Evolutionary conservation across 768 basidiomycete species (phyloP).

Genomic region (Leccinum variicolor): DNA sequence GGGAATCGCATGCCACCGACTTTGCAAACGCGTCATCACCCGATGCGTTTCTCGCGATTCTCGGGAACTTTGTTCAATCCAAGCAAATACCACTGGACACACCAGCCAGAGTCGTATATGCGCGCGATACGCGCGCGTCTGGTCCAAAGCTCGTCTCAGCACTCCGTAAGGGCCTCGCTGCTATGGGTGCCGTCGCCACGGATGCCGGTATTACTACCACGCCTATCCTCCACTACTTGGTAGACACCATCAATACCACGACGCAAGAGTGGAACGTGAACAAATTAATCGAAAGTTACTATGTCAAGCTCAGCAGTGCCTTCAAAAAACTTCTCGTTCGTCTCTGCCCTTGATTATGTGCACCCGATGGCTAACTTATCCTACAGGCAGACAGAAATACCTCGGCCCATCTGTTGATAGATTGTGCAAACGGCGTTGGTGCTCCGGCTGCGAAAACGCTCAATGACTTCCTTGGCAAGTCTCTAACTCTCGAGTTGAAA

Average conservation of each 20-base stretch:
- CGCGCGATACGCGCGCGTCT: conserved; percentile 89
- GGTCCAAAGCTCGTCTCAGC: conserved; percentile 73
- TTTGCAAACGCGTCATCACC: conserved; percentile 82
- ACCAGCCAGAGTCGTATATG: conserved; percentile 84
- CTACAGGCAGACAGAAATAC: conserved; percentile 54
- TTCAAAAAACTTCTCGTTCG: conserved; percentile 87
- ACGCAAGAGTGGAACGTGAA: conserved; percentile 76
- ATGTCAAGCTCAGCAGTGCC: conserved; percentile 71
- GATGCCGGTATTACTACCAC: conserved; percentile 89
- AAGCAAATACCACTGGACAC: conserved; percentile 75
- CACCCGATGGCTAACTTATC: conserved; percentile 5
- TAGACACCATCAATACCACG: conserved; percentile 84
- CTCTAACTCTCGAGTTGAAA: conserved; percentile 60
- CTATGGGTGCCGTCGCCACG: conserved; percentile 62
- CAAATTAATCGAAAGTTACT: conserved; percentile 81
- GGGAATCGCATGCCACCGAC: conserved; percentile 86
- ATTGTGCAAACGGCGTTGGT: conserved; percentile 99
- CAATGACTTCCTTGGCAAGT: conserved; percentile 52
- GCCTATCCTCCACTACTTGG: conserved; percentile 93
- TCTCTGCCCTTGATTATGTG: conserved; percentile 11
- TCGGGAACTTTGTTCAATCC: conserved; percentile 58
- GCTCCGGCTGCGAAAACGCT: conserved; percentile 66
- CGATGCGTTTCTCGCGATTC: conserved; percentile 63
- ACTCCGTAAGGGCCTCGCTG: conserved; percentile 78
- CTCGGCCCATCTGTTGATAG: conserved; percentile 67